These are phyloP conservation scores for Onygenales sp. DNA, from an alignment of 2,329 filamentous ascomycete species.

Conservation along the genomic window DNA sequence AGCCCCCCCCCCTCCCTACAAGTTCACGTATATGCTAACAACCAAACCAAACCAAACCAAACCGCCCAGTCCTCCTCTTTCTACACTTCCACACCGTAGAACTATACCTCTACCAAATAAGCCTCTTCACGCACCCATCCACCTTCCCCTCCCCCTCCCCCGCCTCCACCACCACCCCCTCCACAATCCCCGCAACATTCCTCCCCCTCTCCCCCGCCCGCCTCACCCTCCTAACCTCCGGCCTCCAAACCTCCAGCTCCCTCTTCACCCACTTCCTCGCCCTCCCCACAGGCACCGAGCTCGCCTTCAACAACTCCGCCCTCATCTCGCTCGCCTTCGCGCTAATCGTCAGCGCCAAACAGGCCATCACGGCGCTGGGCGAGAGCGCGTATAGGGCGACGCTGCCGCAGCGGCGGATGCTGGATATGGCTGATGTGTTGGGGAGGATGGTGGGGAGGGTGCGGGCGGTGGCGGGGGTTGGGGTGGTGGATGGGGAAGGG, in stretches of 20 bases:
- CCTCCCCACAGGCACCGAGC: conserved; percentile 26
- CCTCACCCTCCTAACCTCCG: conserved; percentile 11
- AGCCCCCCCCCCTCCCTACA: neutral
- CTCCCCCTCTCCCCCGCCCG: conserved; percentile 8
- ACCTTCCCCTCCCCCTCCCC: too few relatives aligned
- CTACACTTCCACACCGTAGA: conserved; percentile 32
- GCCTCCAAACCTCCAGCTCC: conserved; percentile 12
- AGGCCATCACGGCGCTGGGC: neutral
- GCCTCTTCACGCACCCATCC: conserved; percentile 20
- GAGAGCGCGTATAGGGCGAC: neutral
- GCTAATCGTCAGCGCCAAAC: conserved; percentile 14
- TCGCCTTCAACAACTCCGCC: conserved; percentile 28
- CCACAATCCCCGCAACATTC: conserved; percentile 6
- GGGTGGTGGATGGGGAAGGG: too few relatives aligned
- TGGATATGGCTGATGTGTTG: too few relatives aligned
- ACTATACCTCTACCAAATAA: conserved; percentile 31
- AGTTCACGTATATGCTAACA: neutral
- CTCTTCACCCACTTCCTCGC: conserved; percentile 23
- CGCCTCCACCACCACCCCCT: too few relatives aligned
- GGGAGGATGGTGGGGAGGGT: too few relatives aligned
- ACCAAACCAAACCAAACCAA: neutral
- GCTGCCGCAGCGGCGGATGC: too few relatives aligned
- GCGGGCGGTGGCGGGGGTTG: too few relatives aligned
- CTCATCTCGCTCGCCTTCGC: conserved; percentile 33
- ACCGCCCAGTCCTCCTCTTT: conserved; percentile 23